Evolutionary conservation across 371 early-diverging fungal species (phyloP), one percentile per base, ranked within the genome.

Genomic region (Mortierella sp.): DNA sequence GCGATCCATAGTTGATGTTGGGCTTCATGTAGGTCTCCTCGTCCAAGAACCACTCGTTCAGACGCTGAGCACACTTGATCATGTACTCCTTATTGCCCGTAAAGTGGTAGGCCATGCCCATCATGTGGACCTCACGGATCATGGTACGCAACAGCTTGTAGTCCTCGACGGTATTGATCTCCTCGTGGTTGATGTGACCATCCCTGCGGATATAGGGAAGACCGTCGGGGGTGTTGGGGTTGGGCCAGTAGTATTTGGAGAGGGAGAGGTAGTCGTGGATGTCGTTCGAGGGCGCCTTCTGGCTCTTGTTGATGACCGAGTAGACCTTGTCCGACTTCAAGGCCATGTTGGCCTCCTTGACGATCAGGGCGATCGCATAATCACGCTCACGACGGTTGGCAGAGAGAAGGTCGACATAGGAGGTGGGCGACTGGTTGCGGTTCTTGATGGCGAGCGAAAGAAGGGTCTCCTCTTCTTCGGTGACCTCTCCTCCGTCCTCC

Each of bases 181-280:
- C 61, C 0, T 19, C 89, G 2, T 90, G 89, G 72, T 89, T 90
- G 44, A 85, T 71, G 19, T 76, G 64, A 13, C 89, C 89, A 64
- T 88, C 88, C 11, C 61, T 64, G 44, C 87, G 85, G n/a, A 85
- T 72, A 68, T 89, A 90, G 16, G 90, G 90, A 31, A 89, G 71
- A 1, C 88, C 87, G 44, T 80, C 64, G 11, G 80, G 53, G 22
- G 61, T 58, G 19, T 77, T 76, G 26, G 66, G 66, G 68, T 87
- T 80, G 2, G 89, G 89, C 90, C 89, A 90, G 73, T 76, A 90
- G 74, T 89, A 87, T 43, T 86, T 79, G 10, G 89, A 88, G 44
- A 90, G 85, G 14, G 90, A 89, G 55, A 87, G 76, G 76, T 88
- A 91, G 74, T 91, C 90, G 70, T 91, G 90, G 29, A 66, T 71